Base-by-base conservation (phyloP, 2,329 filamentous ascomycete genomes). In the Sclerotinia subarctica region DNA sequence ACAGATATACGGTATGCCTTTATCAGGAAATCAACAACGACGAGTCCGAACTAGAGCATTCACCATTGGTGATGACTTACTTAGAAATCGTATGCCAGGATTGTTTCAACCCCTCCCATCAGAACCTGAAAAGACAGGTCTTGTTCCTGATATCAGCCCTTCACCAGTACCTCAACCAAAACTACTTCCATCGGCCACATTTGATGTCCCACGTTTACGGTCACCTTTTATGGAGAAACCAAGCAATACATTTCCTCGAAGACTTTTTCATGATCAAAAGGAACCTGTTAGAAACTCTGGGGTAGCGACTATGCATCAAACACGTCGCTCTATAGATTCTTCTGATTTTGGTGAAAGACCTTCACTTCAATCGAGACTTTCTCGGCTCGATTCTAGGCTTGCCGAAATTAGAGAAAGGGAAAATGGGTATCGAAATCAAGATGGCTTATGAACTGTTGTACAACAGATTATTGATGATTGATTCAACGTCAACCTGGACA, bases 231-330 rank as follows among this genome's bases (percentile, higher is more conserved):
- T 81, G 10, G 80, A 80, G 46, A 80, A 77, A 67, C 80, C 83
- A 17, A 87, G 84, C 76, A 82, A 86, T 73, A 88, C 86, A 57
- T 87, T 88, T 70, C 87, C 87, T n/a, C 85, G 84, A 68, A 82
- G 87, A 52, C 76, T 84, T 42, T 82, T 81, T 44, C 82, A 83
- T 71, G 71, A 76, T 44, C 60, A 64, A 1, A 67, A 68, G 5
- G 64, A 71, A 17, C 72, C 73, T 1, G 66, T 62, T 79, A 80
- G 26, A 76, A 80, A 64, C 77, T 82, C 68, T 80, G 82, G 84
- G 2, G 88, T 86, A 75, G 83, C 86, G 15, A 89, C 86, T 0
- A 79, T 87, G 47, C 85, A 87, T 71, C 83, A 84, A 71, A 76
- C 79, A 42, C 73, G 73, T 17, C 73, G 71, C 15, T 77, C 76